Evolutionary conservation across 2,329 filamentous ascomycete species (phyloP), one percentile per base, ranked within the genome.

Genomic region (Pyrenophora graminea): DNA sequence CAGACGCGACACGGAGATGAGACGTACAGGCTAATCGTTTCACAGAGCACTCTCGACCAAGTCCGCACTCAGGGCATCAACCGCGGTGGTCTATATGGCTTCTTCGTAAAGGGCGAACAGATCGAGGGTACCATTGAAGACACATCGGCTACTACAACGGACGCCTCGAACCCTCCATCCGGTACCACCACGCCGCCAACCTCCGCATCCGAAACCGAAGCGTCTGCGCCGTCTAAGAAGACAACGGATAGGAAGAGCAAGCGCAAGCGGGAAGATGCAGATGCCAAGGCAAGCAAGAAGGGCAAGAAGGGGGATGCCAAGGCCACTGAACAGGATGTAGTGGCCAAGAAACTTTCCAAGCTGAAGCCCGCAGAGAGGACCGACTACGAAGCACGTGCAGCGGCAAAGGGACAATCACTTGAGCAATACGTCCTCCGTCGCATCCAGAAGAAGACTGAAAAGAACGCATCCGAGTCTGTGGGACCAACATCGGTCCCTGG

Each of bases 41-140:
- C 81, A 60, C 85, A 85, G 73, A 86, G 84, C 46, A 81, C 82
- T 43, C 66, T 78, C 69, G 68, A 72, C 59, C 60, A 77, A 48
- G 70, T 79, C 47, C 67, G 75, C 57, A 69, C 82, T 71, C 69
- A 80, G 73, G 76, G 62, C 70, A 77, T 65, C 49, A 73, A 74
- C 48, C 68, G 70, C 17, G 79, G 81, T n/a, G 83, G 83, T 0
- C 77, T 97, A 6, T 96, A 96, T 70, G 83, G 86, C 7, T 87
- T 85, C 43, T 97, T 99, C 69, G 90, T 97, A 19, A 85, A 83
- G 57, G 94, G 94, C 7, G 89, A 91, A 47, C 78, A 85, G 18
- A 79, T 97, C 49, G 79, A 84, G 34, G 91, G 92, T 2, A 95
- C 91, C 2, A 73, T 90, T 2, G 62, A 62, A 33, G 65, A 65